Base-by-base conservation (phyloP, 805 yeast genomes). In the Teunomyces atbi region DNA sequence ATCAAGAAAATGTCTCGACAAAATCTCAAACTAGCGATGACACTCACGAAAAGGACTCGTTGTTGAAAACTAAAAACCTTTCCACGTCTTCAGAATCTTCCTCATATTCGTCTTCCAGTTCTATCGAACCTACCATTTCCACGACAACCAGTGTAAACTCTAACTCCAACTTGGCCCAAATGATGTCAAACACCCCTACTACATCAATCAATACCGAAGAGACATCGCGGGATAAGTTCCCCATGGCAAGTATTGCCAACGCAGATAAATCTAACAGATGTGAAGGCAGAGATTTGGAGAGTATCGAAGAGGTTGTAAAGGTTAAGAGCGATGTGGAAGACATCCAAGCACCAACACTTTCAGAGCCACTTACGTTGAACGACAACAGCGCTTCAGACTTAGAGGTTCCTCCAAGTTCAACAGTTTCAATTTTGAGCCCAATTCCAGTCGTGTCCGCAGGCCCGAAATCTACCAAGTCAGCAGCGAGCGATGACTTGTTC, bases 121-220 rank as follows among this genome's bases (percentile, higher is more conserved):
- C 48, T 7, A 43, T 47, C 4, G 45, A 51, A 2, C 44, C 51
- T 6, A 11, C 39, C 7, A 41, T 36, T 16, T 30, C 47, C 11
- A 44, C 36, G 13, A 40, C 45, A 16, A 18, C 45, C 10, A 44
- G 47, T 13, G 50, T 54, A 21, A 26, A 51, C 7, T 35, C 39
- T 11, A 35, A 34, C 7, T 52, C 56, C 6, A 50, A 58, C 35
- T 43, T 57, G 28, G 58, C 51, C 44, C 50, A 62, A 19, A 55
- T 65, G 7, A 47, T 54, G 19, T 54, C 65, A 3, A 64, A 59
- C 36, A 66, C 71, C 2, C 70, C 71, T 2, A 62, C 62, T 13
- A 65, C 71, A 1, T 62, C 68, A 2, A 59, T 66, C 19, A 57
- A 55, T 32, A 55, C 49, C 5, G 52, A 48, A 7, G 53, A 47